Percentiles rank a stretch among this genome's conserved stretches.
Evolutionary conservation across 371 early-diverging fungal genomes (phyloP).

Genomic region (Syncephalastrum contaminatum): DNA sequence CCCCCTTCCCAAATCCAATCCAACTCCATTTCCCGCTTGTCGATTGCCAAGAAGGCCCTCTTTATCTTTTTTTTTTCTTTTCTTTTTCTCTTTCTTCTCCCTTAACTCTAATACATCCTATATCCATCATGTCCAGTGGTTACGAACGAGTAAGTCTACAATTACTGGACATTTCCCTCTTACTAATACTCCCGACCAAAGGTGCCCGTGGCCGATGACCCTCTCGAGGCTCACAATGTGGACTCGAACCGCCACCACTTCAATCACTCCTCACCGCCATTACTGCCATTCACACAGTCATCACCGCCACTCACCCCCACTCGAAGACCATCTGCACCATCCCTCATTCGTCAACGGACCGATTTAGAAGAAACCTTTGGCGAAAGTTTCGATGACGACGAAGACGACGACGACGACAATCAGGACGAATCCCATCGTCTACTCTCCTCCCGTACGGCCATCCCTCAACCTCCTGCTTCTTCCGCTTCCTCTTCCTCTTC

Average conservation of each 20-base stretch:
- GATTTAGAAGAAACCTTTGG: slow-evolving; percentile 28
- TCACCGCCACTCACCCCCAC: slow-evolving; percentile 4
- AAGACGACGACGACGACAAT: slow-evolving; percentile 10
- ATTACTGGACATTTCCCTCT: not conserved
- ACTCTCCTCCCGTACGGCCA: slow-evolving; percentile 1
- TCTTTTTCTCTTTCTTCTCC: no score
- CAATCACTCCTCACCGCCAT: not conserved
- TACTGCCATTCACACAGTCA: not conserved
- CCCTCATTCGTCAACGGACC: slow-evolving; percentile 11
- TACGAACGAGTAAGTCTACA: slow-evolving; percentile 12
- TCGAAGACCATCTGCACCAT: not conserved
- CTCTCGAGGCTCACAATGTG: slow-evolving; percentile 8
- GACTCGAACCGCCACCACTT: slow-evolving; percentile 3
- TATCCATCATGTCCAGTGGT: slow-evolving; percentile 9
- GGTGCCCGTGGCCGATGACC: slow-evolving; percentile 18
- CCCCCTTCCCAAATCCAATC: no score
- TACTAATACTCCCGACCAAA: not conserved
- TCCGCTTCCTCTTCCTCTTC: slow-evolving; percentile 1
- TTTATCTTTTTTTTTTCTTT: no score
- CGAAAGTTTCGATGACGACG: slow-evolving; percentile 20
- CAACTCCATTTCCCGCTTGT: no score
- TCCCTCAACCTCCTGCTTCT: not conserved
- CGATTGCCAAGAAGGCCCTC: no score
- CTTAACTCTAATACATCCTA: no score
- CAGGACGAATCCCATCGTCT: slow-evolving; percentile 11